phyloP scores from a whole-genome alignment of 331 rosid genomes.

The Malus hybrid region DNA sequence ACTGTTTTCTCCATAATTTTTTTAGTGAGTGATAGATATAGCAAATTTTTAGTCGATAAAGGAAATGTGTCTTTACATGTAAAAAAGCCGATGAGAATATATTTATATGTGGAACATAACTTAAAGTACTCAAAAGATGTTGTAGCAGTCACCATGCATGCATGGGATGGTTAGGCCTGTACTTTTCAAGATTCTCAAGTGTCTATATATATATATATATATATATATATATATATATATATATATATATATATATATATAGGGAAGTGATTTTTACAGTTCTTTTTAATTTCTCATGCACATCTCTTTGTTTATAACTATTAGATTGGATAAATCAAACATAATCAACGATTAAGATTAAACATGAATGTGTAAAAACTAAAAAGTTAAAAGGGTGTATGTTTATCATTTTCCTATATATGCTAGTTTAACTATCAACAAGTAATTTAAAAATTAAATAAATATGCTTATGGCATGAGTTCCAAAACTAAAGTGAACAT shows the following conservation, averaged over 20 bases:
- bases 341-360: too few relatives aligned
- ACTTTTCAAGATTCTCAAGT: constrained; percentile 4
- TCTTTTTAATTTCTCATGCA: too few relatives aligned
- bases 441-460: constrained; percentile 18
- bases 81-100: background rate
- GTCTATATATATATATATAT: background rate
- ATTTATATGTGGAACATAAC: background rate
- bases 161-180: constrained; percentile 21
- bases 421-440: background rate
- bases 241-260: background rate
- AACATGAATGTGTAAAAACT: too few relatives aligned
- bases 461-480: constrained; percentile 30
- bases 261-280: too few relatives aligned
- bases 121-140: constrained; percentile 12
- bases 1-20: too few relatives aligned
- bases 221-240: background rate
- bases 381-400: too few relatives aligned
- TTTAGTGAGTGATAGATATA: background rate
- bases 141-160: constrained; percentile 2
- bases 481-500: constrained; percentile 18
- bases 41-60: background rate
- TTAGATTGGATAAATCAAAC: too few relatives aligned
- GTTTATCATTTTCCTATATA: too few relatives aligned
- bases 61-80: background rate
- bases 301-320: too few relatives aligned